Percentiles rank a stretch among this genome's conserved stretches.
phyloP scores from a whole-genome alignment of 805 yeast species.

The Candida tibetensis region DNA sequence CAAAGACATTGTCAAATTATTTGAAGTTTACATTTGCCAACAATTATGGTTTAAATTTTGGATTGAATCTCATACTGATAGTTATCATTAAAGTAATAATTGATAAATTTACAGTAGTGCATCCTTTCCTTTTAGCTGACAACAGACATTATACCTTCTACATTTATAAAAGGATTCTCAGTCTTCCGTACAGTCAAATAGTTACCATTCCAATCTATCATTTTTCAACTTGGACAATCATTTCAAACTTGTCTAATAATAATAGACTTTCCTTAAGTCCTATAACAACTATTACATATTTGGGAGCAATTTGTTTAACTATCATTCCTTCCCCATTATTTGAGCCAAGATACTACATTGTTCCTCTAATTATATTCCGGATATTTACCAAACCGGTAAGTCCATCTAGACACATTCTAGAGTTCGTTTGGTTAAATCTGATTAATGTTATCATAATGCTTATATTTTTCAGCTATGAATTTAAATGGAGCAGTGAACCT shows the following conservation, averaged over 20 bases:
- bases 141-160: conserved; percentile 93
- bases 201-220: conserved; percentile 69
- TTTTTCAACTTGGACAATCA: conserved; percentile 43
- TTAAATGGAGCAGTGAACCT: conserved; percentile 65
- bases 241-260: conserved; percentile 13
- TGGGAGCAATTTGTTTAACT: conserved; percentile 54
- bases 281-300: conserved; percentile 47
- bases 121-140: conserved; percentile 90
- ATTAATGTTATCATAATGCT: conserved; percentile 52
- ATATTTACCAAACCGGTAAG: conserved; percentile 46
- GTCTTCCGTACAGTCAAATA: conserved; percentile 45
- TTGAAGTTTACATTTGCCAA: conserved; percentile 24
- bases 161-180: conserved; percentile 66
- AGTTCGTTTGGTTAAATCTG: conserved; percentile 58
- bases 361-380: conserved; percentile 79
- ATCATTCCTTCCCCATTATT: conserved; percentile 87
- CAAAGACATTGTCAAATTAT: conserved; percentile 40
- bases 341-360: conserved; percentile 89
- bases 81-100: conserved; percentile 45
- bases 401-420: conserved; percentile 44
- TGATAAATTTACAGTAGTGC: conserved; percentile 65
- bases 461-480: conserved; percentile 60
- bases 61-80: conserved; percentile 14
- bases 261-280: conserved; percentile 18
- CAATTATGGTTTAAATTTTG: conserved; percentile 15